These are phyloP conservation scores for Saccharomycopsis sp. DNA, from an alignment of 805 yeast species.

Conservation along the genomic window DNA sequence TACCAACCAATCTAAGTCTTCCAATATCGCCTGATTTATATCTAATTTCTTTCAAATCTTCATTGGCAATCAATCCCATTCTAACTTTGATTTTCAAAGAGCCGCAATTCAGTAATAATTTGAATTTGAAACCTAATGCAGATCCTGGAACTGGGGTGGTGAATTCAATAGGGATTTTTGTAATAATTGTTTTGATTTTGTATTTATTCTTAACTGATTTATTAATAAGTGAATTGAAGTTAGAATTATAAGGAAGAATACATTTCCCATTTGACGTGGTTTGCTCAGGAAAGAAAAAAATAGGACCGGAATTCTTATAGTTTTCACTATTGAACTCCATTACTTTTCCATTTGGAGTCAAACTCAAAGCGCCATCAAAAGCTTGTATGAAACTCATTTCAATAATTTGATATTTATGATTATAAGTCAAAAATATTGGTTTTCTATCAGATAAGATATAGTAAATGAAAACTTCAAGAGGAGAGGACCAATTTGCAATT, in stretches of 20 bases:
- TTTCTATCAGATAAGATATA: no score
- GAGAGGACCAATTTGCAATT: constrained; percentile 38
- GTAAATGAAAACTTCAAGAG: constrained; percentile 31
- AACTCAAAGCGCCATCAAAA: neutral
- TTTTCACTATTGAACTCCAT: constrained; percentile 6
- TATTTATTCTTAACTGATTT: neutral
- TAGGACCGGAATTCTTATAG: constrained; percentile 31
- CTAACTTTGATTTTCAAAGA: constrained; percentile 4
- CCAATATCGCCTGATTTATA: constrained; percentile 5
- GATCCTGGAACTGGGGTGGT: constrained; percentile 14
- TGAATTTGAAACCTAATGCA: neutral
- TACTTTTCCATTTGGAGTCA: neutral
- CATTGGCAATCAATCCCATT: constrained; percentile 1
- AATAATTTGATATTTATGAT: no score
- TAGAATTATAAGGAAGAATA: constrained; percentile 36
- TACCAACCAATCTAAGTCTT: constrained; percentile 10
- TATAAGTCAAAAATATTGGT: no score
- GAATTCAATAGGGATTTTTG: constrained; percentile 10
- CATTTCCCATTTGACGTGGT: constrained; percentile 80
- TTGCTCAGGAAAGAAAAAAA: constrained; percentile 65
- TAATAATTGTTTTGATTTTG: constrained; percentile 7
- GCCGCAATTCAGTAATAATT: neutral
- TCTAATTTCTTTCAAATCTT: constrained; percentile 4
- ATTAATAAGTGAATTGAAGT: neutral
- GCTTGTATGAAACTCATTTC: neutral